A percentile compares a stretch with the other conserved stretches of the same genome.
phyloP scores from a whole-genome alignment of 139 green algal species.

The Volvox reticuliferus region DNA sequence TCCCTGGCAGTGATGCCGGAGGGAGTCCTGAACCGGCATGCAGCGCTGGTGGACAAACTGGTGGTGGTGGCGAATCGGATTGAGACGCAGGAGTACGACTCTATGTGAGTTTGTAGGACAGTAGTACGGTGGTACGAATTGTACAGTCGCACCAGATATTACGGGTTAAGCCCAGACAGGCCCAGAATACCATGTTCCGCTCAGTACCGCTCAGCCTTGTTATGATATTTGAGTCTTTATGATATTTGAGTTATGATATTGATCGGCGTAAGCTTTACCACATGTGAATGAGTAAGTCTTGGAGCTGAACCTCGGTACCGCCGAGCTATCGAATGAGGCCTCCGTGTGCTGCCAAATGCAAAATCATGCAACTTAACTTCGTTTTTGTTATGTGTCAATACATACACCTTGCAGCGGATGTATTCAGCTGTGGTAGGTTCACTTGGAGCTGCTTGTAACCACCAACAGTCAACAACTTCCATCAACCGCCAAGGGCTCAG shows the following conservation, averaged over 20 bases:
- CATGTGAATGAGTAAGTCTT: too few relatives aligned
- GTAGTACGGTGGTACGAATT: neutral
- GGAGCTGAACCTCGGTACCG: neutral
- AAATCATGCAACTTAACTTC: neutral
- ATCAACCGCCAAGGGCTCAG: neutral
- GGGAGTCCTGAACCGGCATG: neutral
- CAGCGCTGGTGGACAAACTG: neutral
- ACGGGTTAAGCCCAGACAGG: neutral
- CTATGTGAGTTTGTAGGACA: neutral
- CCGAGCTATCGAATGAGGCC: too few relatives aligned
- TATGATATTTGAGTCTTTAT: neutral
- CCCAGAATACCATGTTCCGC: neutral
- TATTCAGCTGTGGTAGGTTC: neutral
- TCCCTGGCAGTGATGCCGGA: constrained; percentile 6
- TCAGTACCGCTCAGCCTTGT: neutral
- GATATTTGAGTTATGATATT: neutral
- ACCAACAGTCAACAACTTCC: neutral
- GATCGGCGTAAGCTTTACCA: too few relatives aligned
- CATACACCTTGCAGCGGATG: neutral
- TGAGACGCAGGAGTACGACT: neutral
- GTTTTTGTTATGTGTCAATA: neutral
- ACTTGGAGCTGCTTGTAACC: neutral
- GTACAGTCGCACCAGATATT: neutral
- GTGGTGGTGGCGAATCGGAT: neutral
- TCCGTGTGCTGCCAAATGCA: neutral